Percentiles rank a stretch among this genome's conserved stretches.
Evolutionary conservation across 768 basidiomycete species (phyloP).

Genomic region (Daedaleopsis sinensis): DNA sequence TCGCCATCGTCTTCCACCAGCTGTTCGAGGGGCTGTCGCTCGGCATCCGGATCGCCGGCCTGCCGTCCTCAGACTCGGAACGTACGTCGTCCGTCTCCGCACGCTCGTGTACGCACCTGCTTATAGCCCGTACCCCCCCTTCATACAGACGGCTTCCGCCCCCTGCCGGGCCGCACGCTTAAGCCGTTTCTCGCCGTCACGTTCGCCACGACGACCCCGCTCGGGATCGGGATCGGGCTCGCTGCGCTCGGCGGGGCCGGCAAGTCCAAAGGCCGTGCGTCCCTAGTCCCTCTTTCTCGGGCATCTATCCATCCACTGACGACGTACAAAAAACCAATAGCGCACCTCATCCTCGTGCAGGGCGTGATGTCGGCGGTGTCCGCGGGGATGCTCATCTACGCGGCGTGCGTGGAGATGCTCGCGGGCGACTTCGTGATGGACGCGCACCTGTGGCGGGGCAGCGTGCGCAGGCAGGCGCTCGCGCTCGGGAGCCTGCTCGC

Average conservation of each 20-base stretch:
- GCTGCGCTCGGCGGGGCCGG: conserved; percentile 41
- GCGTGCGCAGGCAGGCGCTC: conserved; percentile 45
- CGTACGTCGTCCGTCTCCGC: background rate
- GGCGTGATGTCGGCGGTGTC: conserved; percentile 83
- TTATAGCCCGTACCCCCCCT: background rate
- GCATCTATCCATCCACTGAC: conserved; percentile 3
- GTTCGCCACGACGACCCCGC: conserved; percentile 76
- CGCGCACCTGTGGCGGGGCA: conserved; percentile 48
- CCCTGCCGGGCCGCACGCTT: conserved; percentile 36
- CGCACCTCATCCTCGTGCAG: conserved; percentile 57
- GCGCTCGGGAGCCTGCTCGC: conserved; percentile 62
- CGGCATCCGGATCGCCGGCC: conserved; percentile 75
- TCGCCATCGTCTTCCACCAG: conserved; percentile 81
- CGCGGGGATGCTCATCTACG: conserved; percentile 84
- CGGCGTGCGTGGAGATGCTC: conserved; percentile 84
- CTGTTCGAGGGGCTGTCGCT: conserved; percentile 84
- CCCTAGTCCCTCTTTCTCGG: conserved; percentile 5
- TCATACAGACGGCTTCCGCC: conserved; percentile 31
- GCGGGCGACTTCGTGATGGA: conserved; percentile 86
- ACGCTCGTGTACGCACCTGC: conserved; percentile 13
- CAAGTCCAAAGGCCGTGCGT: conserved; percentile 30
- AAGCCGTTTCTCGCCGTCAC: conserved; percentile 58
- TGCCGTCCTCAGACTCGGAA: conserved; percentile 41
- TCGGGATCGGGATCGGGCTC: conserved; percentile 66
- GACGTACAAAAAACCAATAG: conserved; percentile 27